phyloP scores from a whole-genome alignment of 352 stramenopile genomes.

The Pythium periplocum region DNA sequence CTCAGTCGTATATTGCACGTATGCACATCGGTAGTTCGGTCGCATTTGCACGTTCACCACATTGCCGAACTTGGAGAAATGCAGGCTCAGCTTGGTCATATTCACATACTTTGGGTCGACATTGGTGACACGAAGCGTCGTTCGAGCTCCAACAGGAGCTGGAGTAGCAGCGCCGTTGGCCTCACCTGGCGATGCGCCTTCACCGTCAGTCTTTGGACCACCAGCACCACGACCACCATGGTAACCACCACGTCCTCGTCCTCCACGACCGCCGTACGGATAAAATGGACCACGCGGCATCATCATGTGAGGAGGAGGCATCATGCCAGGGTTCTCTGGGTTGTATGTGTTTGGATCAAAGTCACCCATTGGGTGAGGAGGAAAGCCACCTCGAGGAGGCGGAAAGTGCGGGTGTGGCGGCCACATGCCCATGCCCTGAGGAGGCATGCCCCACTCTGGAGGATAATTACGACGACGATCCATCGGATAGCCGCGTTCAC shows the following conservation, averaged over 20 bases:
- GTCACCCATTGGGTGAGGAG: slow-evolving; percentile 33
- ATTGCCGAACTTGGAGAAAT: slow-evolving; percentile 87
- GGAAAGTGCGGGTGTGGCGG: slow-evolving; percentile 34
- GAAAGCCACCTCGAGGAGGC: slow-evolving; percentile 33
- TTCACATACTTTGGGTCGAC: slow-evolving; percentile 87
- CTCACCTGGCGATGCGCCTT: slow-evolving; percentile 18
- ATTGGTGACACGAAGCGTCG: slow-evolving; percentile 79
- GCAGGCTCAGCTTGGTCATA: slow-evolving; percentile 83
- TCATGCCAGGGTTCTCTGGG: slow-evolving; percentile 55
- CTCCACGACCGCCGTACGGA: slow-evolving; percentile 22
- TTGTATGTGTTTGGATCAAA: slow-evolving; percentile 72
- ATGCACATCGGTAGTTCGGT: slow-evolving; percentile 70
- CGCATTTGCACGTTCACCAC: slow-evolving; percentile 89
- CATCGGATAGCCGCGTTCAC: slow-evolving; percentile 29
- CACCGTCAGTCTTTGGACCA: slow-evolving; percentile 17
- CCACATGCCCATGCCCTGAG: slow-evolving; percentile 61
- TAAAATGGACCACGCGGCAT: slow-evolving; percentile 58
- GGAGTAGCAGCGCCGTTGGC: not conserved
- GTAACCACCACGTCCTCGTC: slow-evolving; percentile 15
- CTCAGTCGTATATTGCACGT: slow-evolving; percentile 82
- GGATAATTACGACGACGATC: slow-evolving; percentile 57
- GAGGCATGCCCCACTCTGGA: slow-evolving; percentile 62
- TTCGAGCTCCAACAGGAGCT: slow-evolving; percentile 30
- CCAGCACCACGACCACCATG: slow-evolving; percentile 24
- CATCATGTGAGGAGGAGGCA: slow-evolving; percentile 47